These are phyloP conservation scores for Maudiozyma bulderi DNA, from an alignment of 805 yeast species.

Conservation along the genomic window DNA sequence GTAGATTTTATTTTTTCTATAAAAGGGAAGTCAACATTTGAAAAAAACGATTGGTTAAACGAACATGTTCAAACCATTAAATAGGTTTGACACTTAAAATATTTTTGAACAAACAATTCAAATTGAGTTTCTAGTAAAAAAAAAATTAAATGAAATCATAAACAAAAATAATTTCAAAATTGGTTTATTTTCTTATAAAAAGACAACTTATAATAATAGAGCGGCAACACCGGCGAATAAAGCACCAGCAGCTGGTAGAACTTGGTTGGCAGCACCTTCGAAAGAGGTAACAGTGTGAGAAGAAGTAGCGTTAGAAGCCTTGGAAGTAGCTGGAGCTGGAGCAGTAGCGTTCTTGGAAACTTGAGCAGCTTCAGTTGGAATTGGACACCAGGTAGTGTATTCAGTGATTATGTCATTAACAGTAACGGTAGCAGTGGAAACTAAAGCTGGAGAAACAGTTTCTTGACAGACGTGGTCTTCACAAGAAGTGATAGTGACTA, in stretches of 20 bases:
- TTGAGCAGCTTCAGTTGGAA: constrained; percentile 14
- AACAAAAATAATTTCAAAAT: neutral
- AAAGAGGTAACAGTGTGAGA: constrained; percentile 21
- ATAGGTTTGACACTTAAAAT: neutral
- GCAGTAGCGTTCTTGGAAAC: neutral
- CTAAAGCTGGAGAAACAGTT: constrained; percentile 28
- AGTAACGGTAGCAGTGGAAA: constrained; percentile 30
- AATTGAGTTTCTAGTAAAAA: neutral
- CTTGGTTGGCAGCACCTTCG: constrained; percentile 37
- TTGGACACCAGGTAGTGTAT: constrained; percentile 30
- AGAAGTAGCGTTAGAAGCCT: constrained; percentile 1
- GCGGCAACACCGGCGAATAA: constrained; percentile 42
- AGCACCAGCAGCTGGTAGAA: constrained; percentile 41
- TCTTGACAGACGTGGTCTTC: constrained; percentile 26
- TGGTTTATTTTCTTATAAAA: neutral
- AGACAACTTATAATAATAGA: constrained; percentile 32
- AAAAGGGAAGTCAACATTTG: neutral
- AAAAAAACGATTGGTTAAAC: neutral
- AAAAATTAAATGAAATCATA: neutral
- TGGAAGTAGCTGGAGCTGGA: constrained; percentile 2
- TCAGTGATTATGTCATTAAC: constrained; percentile 29
- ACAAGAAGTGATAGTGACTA: constrained; percentile 32
- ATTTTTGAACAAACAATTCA: neutral
- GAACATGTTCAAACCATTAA: neutral
- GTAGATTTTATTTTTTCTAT: too few species aligned